Conservation (phyloP, 192 early-diverging fungal genomes). For the Rhizoclosmatium globosum region DNA sequence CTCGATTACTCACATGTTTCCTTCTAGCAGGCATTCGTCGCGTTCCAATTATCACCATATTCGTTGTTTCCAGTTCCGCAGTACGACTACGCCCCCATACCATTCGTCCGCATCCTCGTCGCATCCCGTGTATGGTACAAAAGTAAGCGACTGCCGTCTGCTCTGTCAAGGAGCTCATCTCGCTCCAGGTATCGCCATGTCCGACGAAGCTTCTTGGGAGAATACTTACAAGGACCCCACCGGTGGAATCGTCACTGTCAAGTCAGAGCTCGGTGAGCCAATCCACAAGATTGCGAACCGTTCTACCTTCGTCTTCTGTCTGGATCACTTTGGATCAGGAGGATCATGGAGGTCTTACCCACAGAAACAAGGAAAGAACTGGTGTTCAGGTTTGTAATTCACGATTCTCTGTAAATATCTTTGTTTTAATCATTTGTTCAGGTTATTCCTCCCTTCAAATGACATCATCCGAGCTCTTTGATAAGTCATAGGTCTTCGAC, state of each 20-base stretch:
- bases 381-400: slow-evolving; percentile 65
- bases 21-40: slow-evolving; percentile 77
- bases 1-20: background rate
- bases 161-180: slow-evolving; percentile 88
- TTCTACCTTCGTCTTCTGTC: slow-evolving; percentile 75
- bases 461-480: slow-evolving; percentile 67
- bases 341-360: slow-evolving; percentile 79
- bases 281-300: slow-evolving; percentile 94
- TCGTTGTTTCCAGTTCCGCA: slow-evolving; percentile 91
- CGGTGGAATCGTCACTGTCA: slow-evolving; percentile 85
- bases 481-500: slow-evolving; percentile 84
- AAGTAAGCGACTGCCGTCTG: slow-evolving; percentile 82
- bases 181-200: slow-evolving; percentile 72
- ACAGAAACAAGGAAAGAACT: slow-evolving; percentile 87
- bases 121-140: slow-evolving; percentile 98
- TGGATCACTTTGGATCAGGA: slow-evolving; percentile 93
- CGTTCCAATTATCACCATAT: slow-evolving; percentile 79
- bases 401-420: slow-evolving; percentile 6
- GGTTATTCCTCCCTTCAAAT: slow-evolving; percentile 75
- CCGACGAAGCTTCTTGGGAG: slow-evolving; percentile 83
- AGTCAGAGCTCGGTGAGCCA: slow-evolving; percentile 91
- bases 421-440: no score
- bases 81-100: slow-evolving; percentile 90
- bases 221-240: slow-evolving; percentile 78
- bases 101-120: slow-evolving; percentile 92